A percentile compares a stretch with the other conserved stretches of the same genome.
These are phyloP conservation scores for Actinidia arguta DNA, from an alignment of 179 eudicot species.

Conservation along the genomic window DNA sequence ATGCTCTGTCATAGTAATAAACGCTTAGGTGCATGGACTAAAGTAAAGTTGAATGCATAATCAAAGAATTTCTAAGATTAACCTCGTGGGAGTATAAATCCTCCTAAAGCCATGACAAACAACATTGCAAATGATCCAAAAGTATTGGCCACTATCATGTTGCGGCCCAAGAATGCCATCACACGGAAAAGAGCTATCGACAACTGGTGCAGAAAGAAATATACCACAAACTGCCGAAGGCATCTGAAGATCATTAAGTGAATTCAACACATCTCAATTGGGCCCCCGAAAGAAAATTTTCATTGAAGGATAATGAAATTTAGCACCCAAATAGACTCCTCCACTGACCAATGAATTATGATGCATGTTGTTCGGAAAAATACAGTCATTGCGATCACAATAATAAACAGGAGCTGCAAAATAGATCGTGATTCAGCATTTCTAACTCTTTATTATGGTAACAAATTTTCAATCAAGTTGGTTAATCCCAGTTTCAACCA, in stretches of 20 bases:
- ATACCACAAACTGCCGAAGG: constrained; percentile 63
- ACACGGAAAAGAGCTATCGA: constrained; percentile 75
- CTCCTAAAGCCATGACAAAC: constrained; percentile 89
- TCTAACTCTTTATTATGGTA: background rate
- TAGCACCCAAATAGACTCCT: constrained; percentile 73
- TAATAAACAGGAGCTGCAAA: constrained; percentile 71
- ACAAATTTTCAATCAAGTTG: constrained; percentile 2
- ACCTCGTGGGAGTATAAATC: constrained; percentile 83
- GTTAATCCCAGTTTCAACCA: constrained; percentile 3
- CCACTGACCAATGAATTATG: constrained; percentile 75
- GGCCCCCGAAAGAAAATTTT: background rate
- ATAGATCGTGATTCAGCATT: constrained; percentile 33
- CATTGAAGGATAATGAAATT: background rate
- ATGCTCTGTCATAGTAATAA: constrained; percentile 60
- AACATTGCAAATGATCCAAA: constrained; percentile 85
- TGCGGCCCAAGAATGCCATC: constrained; percentile 82
- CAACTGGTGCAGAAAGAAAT: constrained; percentile 82
- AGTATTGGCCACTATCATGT: constrained; percentile 81
- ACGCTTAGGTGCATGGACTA: background rate
- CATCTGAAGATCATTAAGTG: constrained; percentile 48
- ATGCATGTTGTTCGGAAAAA: constrained; percentile 87
- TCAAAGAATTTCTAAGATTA: background rate
- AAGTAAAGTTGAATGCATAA: constrained; percentile 13
- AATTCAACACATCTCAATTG: background rate
- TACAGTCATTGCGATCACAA: constrained; percentile 61